Percentiles rank a stretch among this genome's conserved stretches.
phyloP scores from a whole-genome alignment of 805 yeast species.

The Starmerella potacharoeniae region DNA sequence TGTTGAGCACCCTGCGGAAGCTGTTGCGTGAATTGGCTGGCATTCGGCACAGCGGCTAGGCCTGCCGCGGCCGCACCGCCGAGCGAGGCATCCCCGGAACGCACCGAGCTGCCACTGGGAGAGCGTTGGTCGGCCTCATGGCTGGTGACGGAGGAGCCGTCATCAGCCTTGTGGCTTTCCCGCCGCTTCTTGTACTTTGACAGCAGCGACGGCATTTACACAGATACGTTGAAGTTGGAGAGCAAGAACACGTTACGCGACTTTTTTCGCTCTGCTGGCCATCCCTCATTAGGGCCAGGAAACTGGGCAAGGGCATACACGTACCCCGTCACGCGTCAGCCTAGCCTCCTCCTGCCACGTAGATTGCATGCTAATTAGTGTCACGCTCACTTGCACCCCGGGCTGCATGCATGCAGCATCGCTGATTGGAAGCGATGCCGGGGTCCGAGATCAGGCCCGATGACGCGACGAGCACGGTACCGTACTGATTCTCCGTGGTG shows the following conservation, averaged over 20 bases:
- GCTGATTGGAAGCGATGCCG: background rate
- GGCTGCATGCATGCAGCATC: background rate
- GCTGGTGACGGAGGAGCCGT: conserved; percentile 7
- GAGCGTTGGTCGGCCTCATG: conserved; percentile 13
- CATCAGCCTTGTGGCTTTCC: conserved; percentile 19
- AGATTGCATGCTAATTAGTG: background rate
- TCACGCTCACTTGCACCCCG: background rate
- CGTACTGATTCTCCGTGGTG: background rate
- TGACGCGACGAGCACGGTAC: background rate
- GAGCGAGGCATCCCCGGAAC: conserved; percentile 7
- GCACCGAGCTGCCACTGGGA: conserved; percentile 13
- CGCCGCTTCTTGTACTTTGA: conserved; percentile 23
- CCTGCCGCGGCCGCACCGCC: conserved; percentile 3
- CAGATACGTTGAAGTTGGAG: background rate
- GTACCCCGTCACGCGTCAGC: background rate
- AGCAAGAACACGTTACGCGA: conserved; percentile 4
- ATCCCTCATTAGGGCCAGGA: background rate
- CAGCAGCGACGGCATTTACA: conserved; percentile 13
- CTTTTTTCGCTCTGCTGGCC: background rate
- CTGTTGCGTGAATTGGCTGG: conserved; percentile 1
- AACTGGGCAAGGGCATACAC: background rate
- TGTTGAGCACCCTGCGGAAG: background rate
- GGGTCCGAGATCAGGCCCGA: background rate
- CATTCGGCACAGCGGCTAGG: background rate
- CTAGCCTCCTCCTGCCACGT: background rate